phyloP scores from a whole-genome alignment of 345 rosid species.

The Toxicodendron radicans region DNA sequence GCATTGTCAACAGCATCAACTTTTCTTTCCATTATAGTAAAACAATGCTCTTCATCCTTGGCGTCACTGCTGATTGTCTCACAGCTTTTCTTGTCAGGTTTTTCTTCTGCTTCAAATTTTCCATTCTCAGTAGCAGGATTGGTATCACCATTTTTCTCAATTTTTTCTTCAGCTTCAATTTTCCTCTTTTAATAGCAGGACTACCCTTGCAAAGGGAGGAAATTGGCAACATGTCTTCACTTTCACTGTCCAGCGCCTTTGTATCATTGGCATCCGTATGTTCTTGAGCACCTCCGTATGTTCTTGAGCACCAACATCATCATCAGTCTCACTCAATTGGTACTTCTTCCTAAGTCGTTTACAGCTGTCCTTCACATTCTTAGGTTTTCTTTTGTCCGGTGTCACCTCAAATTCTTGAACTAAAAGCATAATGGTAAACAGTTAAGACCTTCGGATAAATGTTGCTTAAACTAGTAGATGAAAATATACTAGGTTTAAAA shows the following conservation, averaged over 20 bases:
- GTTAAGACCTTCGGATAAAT: neutral
- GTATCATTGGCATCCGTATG: conserved; percentile 14
- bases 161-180: conserved; percentile 19
- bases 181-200: conserved; percentile 21
- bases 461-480: too few species aligned
- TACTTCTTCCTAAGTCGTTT: conserved; percentile 50
- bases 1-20: conserved; percentile 1
- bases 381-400: conserved; percentile 21
- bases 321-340: conserved; percentile 46
- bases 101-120: conserved; percentile 20
- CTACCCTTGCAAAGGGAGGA: conserved; percentile 25
- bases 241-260: conserved; percentile 27
- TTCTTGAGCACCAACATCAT: conserved; percentile 31
- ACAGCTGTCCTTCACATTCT: conserved; percentile 26
- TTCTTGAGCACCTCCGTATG: too few species aligned
- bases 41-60: conserved; percentile 13
- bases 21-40: neutral
- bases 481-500: too few species aligned
- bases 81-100: conserved; percentile 21
- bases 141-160: conserved; percentile 18
- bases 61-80: neutral
- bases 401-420: conserved; percentile 32
- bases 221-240: conserved; percentile 29
- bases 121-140: conserved; percentile 23
- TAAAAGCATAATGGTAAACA: conserved; percentile 2